phyloP scores from a whole-genome alignment of 2,329 filamentous ascomycete genomes.

The Claviceps maximensis region DNA sequence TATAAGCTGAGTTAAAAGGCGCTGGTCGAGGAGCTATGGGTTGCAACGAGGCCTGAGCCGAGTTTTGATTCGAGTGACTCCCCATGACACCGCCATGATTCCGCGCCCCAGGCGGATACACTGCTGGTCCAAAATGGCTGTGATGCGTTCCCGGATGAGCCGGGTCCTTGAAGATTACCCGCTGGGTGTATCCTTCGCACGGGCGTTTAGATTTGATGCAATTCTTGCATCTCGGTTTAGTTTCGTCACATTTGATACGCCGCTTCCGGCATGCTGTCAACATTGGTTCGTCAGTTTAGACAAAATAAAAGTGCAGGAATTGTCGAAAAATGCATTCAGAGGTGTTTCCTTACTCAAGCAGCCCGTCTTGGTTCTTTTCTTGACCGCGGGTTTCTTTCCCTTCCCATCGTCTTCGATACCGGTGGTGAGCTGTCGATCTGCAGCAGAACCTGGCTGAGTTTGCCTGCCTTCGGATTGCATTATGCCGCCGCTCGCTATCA shows the following conservation, averaged over 20 bases:
- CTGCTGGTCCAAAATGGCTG: slow-evolving; percentile 28
- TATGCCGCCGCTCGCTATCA: slow-evolving; percentile 2
- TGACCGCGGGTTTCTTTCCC: slow-evolving; percentile 33
- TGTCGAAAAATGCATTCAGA: neutral
- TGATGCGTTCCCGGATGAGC: slow-evolving; percentile 21
- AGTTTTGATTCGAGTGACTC: slow-evolving; percentile 19
- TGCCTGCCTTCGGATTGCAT: slow-evolving; percentile 6
- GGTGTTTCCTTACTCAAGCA: slow-evolving; percentile 59
- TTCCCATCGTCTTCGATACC: slow-evolving; percentile 28
- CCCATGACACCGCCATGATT: slow-evolving; percentile 13
- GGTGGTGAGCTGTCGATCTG: slow-evolving; percentile 18
- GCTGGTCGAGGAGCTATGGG: slow-evolving; percentile 40
- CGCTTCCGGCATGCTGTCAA: slow-evolving; percentile 71
- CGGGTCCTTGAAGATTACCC: slow-evolving; percentile 67
- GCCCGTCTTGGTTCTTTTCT: slow-evolving; percentile 79
- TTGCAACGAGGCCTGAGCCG: slow-evolving; percentile 25
- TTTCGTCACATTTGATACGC: slow-evolving; percentile 94
- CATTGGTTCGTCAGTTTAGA: slow-evolving; percentile 10
- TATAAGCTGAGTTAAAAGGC: slow-evolving; percentile 14
- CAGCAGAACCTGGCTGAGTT: slow-evolving; percentile 15
- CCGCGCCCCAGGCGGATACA: slow-evolving; percentile 29
- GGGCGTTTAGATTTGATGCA: slow-evolving; percentile 75
- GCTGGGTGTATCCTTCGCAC: slow-evolving; percentile 74
- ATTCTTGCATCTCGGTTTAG: slow-evolving; percentile 67
- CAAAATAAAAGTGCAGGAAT: neutral